Percentiles rank a stretch among this genome's conserved stretches.
Conservation (phyloP, 179 eudicot species). For the Camellia oleifera region DNA sequence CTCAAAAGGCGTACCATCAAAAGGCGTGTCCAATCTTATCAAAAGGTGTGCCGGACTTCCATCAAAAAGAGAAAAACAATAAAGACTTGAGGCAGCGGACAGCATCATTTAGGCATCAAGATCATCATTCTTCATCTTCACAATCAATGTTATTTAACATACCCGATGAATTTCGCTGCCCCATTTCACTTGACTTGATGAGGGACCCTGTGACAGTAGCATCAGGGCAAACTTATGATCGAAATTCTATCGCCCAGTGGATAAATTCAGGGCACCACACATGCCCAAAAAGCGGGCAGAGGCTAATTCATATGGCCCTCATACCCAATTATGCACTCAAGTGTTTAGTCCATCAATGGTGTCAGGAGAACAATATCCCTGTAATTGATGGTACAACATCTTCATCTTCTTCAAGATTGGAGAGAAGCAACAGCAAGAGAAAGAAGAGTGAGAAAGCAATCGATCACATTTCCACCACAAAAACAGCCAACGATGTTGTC, state of each 20-base stretch:
- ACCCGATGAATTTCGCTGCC: conserved; percentile 58
- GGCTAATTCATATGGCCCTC: conserved; percentile 53
- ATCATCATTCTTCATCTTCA: conserved; percentile 21
- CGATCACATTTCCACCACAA: conserved; percentile 44
- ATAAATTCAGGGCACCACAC: conserved; percentile 54
- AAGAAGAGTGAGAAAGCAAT: conserved; percentile 31
- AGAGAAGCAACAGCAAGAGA: conserved; percentile 32
- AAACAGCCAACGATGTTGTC: conserved; percentile 40
- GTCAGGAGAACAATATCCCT: conserved; percentile 45
- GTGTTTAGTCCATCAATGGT: conserved; percentile 53
- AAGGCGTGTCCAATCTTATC: too few relatives aligned
- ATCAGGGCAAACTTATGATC: too few relatives aligned
- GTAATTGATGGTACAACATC: conserved; percentile 18
- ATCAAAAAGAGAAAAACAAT: too few relatives aligned
- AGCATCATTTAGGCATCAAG: too few relatives aligned
- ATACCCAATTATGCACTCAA: conserved; percentile 54
- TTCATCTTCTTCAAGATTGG: conserved; percentile 29
- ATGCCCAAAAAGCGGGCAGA: conserved; percentile 57
- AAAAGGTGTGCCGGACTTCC: neutral
- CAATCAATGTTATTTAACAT: conserved; percentile 29
- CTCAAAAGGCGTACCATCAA: too few relatives aligned
- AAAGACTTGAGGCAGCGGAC: too few relatives aligned
- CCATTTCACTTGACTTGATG: conserved; percentile 34
- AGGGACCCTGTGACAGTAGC: too few relatives aligned
- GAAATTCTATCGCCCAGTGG: conserved; percentile 25